Evolutionary conservation across 805 yeast genomes (phyloP).

Genomic region (Myxozyma mucilagina): DNA sequence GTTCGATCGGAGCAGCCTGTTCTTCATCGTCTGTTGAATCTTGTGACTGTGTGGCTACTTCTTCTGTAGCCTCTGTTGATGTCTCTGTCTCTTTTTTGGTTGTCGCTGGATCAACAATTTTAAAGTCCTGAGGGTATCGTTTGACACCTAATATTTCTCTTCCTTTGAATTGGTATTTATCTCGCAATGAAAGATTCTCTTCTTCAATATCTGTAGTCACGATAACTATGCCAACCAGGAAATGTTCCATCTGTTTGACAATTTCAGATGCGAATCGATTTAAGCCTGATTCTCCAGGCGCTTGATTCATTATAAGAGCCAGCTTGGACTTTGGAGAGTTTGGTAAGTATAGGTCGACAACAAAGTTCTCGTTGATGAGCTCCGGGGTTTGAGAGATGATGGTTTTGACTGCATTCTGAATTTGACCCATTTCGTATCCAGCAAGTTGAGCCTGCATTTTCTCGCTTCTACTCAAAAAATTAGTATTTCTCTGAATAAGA

Average conservation of each 20-base stretch:
- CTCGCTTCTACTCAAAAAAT: not conserved
- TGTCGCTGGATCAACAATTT: not conserved
- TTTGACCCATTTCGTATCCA: not conserved
- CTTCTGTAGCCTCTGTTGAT: too few species aligned
- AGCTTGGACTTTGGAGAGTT: not conserved
- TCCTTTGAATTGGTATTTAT: not conserved
- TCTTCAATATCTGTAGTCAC: not conserved
- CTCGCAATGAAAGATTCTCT: not conserved
- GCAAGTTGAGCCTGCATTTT: not conserved
- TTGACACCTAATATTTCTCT: not conserved
- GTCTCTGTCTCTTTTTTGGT: too few species aligned
- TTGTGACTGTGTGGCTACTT: not conserved
- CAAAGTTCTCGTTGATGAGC: not conserved
- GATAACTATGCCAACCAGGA: too few species aligned
- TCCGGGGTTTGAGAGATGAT: not conserved
- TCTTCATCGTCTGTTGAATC: not conserved
- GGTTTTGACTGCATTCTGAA: not conserved
- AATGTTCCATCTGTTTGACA: too few species aligned
- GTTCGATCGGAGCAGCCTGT: not conserved
- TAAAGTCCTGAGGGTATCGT: not conserved
- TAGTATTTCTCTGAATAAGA: not conserved
- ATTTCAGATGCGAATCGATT: too few species aligned
- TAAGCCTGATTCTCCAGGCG: not conserved
- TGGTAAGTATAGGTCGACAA: not conserved
- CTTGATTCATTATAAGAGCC: not conserved